phyloP scores from a whole-genome alignment of 805 yeast genomes.

The Candida sanyiensis region DNA sequence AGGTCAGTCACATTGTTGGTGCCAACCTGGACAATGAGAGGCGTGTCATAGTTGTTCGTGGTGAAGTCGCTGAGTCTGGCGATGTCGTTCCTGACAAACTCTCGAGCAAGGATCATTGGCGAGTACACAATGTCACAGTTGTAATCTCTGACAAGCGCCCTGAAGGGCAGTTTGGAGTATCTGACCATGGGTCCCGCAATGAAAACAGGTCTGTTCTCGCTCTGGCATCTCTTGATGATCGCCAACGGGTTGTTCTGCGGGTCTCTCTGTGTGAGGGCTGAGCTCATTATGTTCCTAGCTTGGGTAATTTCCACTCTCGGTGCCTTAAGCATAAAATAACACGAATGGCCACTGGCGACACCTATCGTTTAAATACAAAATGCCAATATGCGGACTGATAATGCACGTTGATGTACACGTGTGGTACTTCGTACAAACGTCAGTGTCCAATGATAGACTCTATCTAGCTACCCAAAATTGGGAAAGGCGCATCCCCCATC shows the following conservation, averaged over 20 bases:
- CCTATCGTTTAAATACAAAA: not conserved
- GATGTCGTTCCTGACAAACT: conserved; percentile 75
- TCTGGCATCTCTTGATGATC: conserved; percentile 42
- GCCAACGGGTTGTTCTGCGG: conserved; percentile 47
- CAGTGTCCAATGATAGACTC: too few relatives aligned
- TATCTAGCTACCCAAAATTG: not conserved
- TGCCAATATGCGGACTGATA: conserved; percentile 1
- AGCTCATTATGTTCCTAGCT: conserved; percentile 1
- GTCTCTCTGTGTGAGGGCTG: conserved; percentile 25
- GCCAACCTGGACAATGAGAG: conserved; percentile 87
- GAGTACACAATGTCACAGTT: conserved; percentile 80
- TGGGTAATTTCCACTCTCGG: not conserved
- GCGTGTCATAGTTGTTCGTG: conserved; percentile 63
- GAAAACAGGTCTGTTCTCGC: conserved; percentile 49
- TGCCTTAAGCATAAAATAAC: not conserved
- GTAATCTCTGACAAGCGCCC: conserved; percentile 71
- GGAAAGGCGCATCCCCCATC: not conserved
- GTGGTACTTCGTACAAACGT: too few relatives aligned
- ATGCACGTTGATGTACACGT: not conserved
- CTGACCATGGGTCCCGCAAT: conserved; percentile 96
- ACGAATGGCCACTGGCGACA: not conserved
- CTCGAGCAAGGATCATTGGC: conserved; percentile 96
- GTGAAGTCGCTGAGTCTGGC: conserved; percentile 85
- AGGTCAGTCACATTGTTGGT: conserved; percentile 79
- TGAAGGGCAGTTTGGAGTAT: conserved; percentile 88